These are phyloP conservation scores for Graphilbum ipis-grandicollis DNA, from an alignment of 2,329 filamentous ascomycete genomes.

Conservation along the genomic window DNA sequence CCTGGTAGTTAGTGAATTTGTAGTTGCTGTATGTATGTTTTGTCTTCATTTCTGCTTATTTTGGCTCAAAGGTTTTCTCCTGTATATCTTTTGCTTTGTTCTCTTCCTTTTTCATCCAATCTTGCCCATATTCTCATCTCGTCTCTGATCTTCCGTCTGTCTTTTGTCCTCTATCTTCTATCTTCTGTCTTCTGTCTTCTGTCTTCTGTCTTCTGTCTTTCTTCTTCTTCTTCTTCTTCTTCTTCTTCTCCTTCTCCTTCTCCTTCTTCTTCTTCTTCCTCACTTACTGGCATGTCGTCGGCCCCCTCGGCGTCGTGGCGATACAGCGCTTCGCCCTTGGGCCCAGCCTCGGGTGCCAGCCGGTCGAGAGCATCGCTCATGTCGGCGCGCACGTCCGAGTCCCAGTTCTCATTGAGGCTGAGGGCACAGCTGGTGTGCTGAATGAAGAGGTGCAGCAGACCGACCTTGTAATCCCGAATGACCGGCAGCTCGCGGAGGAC, in stretches of 20 bases:
- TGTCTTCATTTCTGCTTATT: too few relatives aligned
- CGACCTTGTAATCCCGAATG: slow-evolving; percentile 67
- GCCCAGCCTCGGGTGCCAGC: slow-evolving; percentile 64
- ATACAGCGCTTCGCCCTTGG: slow-evolving; percentile 58
- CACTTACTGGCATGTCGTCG: slow-evolving; percentile 80
- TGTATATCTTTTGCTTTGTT: too few relatives aligned
- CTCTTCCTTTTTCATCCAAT: too few relatives aligned
- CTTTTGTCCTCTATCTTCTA: not conserved
- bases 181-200: too few relatives aligned
- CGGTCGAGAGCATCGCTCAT: slow-evolving; percentile 90
- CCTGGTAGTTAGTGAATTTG: slow-evolving; percentile 31
- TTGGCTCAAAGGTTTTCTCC: too few relatives aligned
- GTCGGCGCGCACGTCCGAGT: slow-evolving; percentile 69
- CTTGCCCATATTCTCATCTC: too few relatives aligned
- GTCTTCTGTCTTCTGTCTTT: too few relatives aligned
- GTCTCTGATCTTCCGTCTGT: not conserved
- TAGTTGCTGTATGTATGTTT: too few relatives aligned
- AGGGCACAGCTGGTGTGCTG: slow-evolving; percentile 91
- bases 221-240: too few relatives aligned
- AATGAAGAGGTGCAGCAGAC: slow-evolving; percentile 75
- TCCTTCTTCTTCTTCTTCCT: not conserved
- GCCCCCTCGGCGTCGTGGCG: slow-evolving; percentile 67
- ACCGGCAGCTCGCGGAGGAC: slow-evolving; percentile 59
- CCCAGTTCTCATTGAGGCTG: slow-evolving; percentile 84
- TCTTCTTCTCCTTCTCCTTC: too few relatives aligned